phyloP scores from a whole-genome alignment of 2,329 filamentous ascomycete species.

The Nemania serpens region DNA sequence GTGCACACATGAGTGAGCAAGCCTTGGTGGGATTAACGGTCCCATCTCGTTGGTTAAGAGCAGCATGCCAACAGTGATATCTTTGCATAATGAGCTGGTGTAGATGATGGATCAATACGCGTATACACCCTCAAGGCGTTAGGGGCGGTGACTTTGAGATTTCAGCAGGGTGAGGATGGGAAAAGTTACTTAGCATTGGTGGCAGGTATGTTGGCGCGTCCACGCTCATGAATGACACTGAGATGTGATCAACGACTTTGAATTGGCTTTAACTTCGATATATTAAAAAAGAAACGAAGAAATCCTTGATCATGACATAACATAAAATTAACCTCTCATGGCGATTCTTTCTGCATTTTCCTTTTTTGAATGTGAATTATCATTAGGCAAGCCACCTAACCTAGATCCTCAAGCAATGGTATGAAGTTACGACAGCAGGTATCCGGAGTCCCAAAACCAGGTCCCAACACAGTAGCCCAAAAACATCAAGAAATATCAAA shows the following conservation, averaged over 20 bases:
- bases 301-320: no score
- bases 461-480: not conserved
- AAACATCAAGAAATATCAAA: not conserved
- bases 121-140: slow-evolving; percentile 23
- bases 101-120: slow-evolving; percentile 14
- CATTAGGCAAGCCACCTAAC: not conserved
- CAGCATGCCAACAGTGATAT: slow-evolving; percentile 5
- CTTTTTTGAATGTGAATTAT: not conserved
- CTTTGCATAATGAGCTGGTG: slow-evolving; percentile 22
- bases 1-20: slow-evolving; percentile 4
- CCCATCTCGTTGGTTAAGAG: not conserved
- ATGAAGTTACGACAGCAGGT: not conserved
- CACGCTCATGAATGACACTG: not conserved
- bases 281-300: no score
- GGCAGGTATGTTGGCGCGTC: not conserved
- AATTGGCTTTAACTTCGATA: no score
- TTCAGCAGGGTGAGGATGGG: slow-evolving; percentile 10
- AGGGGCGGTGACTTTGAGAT: slow-evolving; percentile 12
- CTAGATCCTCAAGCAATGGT: not conserved
- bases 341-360: no score
- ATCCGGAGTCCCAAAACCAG: not conserved
- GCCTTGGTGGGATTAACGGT: not conserved
- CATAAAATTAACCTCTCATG: no score
- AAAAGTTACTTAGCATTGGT: slow-evolving; percentile 9
- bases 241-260: not conserved